These are phyloP conservation scores for Pisolithus sp. DNA, from an alignment of 768 basidiomycete genomes.

Conservation along the genomic window DNA sequence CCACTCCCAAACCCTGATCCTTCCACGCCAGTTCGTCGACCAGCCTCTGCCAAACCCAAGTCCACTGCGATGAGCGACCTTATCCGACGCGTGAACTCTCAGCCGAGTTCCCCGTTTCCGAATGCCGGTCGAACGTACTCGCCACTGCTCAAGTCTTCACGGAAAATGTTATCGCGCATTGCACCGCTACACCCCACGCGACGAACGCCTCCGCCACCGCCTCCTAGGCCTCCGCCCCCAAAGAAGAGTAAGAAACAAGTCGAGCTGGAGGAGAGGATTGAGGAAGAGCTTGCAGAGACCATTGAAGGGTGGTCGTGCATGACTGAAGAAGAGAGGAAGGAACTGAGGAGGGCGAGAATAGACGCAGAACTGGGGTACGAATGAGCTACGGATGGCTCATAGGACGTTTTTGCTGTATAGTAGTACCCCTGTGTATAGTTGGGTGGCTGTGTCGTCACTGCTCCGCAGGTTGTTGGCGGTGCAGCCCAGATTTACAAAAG, in stretches of 20 bases:
- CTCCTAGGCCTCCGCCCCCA: slow-evolving; percentile 60
- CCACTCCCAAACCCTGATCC: neutral
- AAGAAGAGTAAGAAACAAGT: slow-evolving; percentile 80
- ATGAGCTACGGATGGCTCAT: slow-evolving; percentile 1
- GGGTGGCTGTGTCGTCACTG: slow-evolving; percentile 3
- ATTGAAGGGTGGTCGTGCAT: slow-evolving; percentile 56
- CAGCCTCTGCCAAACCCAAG: slow-evolving; percentile 46
- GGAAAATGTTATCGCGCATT: slow-evolving; percentile 55
- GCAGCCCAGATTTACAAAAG: too few relatives aligned
- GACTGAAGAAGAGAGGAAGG: slow-evolving; percentile 38
- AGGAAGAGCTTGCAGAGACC: slow-evolving; percentile 69
- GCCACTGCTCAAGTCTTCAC: slow-evolving; percentile 60
- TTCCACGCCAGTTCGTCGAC: slow-evolving; percentile 10
- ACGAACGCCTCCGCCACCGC: slow-evolving; percentile 66
- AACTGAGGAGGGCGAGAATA: slow-evolving; percentile 53
- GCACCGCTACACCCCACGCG: slow-evolving; percentile 73
- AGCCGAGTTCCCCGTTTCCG: slow-evolving; percentile 50
- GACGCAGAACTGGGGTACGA: slow-evolving; percentile 62
- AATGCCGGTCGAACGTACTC: slow-evolving; percentile 41
- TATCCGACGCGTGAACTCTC: slow-evolving; percentile 63
- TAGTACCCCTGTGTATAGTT: too few relatives aligned
- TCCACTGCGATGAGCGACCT: slow-evolving; percentile 68
- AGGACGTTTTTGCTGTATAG: too few relatives aligned
- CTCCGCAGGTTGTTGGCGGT: too few relatives aligned
- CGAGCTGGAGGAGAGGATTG: slow-evolving; percentile 71